phyloP scores from a whole-genome alignment of 2,329 filamentous ascomycete species.

The Ophiostoma montium region DNA sequence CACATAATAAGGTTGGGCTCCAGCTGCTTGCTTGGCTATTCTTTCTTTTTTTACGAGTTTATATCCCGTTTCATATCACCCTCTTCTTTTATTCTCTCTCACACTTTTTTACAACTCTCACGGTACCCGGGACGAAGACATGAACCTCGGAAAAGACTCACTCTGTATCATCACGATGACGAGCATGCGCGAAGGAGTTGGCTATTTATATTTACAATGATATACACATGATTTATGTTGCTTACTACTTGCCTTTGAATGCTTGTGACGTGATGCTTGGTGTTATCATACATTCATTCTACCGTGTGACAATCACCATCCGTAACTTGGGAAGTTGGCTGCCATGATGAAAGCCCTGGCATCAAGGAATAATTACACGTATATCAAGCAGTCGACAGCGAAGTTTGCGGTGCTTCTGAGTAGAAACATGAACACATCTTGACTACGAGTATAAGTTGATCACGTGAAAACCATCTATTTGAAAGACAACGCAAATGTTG shows the following conservation, averaged over 20 bases:
- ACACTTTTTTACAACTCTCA: not conserved
- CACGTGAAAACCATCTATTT: not conserved
- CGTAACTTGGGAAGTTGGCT: too few species aligned
- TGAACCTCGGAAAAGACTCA: not conserved
- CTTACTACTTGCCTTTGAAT: not conserved
- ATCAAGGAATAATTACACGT: too few species aligned
- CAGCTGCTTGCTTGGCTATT: not conserved
- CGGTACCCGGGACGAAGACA: not conserved
- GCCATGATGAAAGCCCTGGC: too few species aligned
- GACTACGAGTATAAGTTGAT: not conserved
- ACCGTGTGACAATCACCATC: too few species aligned
- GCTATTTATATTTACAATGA: constrained; percentile 6
- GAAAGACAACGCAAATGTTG: not conserved
- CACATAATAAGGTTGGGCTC: constrained; percentile 21
- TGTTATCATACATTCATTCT: too few species aligned
- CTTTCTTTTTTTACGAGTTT: not conserved
- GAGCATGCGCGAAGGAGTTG: constrained; percentile 10
- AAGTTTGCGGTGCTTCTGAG: too few species aligned
- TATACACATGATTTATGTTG: constrained; percentile 1
- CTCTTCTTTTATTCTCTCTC: constrained; percentile 6
- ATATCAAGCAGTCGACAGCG: too few species aligned
- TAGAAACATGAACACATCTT: too few species aligned
- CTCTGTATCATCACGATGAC: not conserved
- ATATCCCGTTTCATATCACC: not conserved
- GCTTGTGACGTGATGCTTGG: not conserved